Conservation (phyloP, 2,329 filamentous ascomycete genomes). For the Fusarium multiceps region DNA sequence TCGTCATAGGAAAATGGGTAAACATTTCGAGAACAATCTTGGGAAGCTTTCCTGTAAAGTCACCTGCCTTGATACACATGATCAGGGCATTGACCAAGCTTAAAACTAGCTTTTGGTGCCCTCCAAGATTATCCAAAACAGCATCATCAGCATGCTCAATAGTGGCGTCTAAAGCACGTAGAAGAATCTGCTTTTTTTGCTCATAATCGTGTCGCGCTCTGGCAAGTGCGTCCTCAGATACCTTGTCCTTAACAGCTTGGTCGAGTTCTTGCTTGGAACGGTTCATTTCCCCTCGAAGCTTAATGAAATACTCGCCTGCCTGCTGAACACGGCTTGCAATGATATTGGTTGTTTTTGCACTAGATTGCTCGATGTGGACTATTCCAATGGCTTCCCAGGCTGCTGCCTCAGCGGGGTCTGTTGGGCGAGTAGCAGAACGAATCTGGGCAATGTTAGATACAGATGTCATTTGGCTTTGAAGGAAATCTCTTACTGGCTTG, state of each 20-base stretch:
- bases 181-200: constrained; percentile 61
- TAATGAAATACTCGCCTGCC: constrained; percentile 63
- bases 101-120: constrained; percentile 66
- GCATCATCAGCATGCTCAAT: constrained; percentile 65
- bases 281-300: constrained; percentile 61
- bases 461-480: background rate
- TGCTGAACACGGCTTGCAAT: constrained; percentile 62
- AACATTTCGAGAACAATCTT: constrained; percentile 70
- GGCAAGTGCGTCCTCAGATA: constrained; percentile 51
- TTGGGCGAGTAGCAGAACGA: constrained; percentile 58
- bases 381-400: constrained; percentile 66
- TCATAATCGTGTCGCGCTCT: constrained; percentile 56
- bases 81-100: constrained; percentile 66
- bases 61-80: constrained; percentile 63
- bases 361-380: constrained; percentile 58
- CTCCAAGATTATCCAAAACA: constrained; percentile 68
- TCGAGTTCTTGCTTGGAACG: constrained; percentile 59
- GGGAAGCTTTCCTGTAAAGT: constrained; percentile 65
- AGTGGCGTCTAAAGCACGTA: constrained; percentile 64
- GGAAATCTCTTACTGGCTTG: constrained; percentile 52
- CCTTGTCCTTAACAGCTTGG: constrained; percentile 57
- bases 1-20: constrained; percentile 70
- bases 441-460: constrained; percentile 44
- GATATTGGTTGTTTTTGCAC: constrained; percentile 52
- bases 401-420: constrained; percentile 59